Percentiles rank a stretch among this genome's conserved stretches.
phyloP scores from a whole-genome alignment of 1,139 yeast genomes.

The Yarrowia galli region DNA sequence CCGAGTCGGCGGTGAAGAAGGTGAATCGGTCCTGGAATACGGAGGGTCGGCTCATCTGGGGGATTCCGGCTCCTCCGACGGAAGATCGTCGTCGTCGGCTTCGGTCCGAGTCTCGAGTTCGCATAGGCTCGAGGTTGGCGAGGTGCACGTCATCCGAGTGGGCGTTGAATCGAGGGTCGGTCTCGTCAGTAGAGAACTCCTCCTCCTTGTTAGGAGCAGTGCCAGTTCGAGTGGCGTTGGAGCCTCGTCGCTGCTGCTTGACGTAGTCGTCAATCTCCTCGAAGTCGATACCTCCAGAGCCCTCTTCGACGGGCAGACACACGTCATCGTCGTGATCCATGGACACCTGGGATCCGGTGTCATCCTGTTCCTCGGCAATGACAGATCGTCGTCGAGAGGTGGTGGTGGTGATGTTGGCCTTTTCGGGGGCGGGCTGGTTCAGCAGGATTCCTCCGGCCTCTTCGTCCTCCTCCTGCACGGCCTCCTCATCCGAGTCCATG shows the following conservation, averaged over 20 bases:
- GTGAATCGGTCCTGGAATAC: conserved; percentile 67
- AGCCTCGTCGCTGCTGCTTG: conserved; percentile 41
- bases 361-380: conserved; percentile 41
- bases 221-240: conserved; percentile 39
- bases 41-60: conserved; percentile 41
- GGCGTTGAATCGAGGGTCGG: conserved; percentile 24
- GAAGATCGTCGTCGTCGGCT: conserved; percentile 35
- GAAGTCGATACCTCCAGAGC: conserved; percentile 51
- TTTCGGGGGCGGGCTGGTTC: conserved; percentile 39
- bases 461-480: conserved; percentile 14
- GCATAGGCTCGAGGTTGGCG: conserved; percentile 20
- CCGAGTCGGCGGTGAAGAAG: conserved; percentile 79
- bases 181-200: conserved; percentile 40
- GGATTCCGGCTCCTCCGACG: conserved; percentile 4
- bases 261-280: conserved; percentile 52
- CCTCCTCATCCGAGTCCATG: conserved; percentile 40
- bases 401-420: conserved; percentile 23
- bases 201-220: conserved; percentile 39
- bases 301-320: conserved; percentile 87
- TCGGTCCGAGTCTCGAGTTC: conserved; percentile 37
- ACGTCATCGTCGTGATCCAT: conserved; percentile 73
- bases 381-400: conserved; percentile 43
- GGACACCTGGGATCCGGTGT: conserved; percentile 47
- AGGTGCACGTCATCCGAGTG: conserved; percentile 26
- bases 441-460: conserved; percentile 41